Evolutionary conservation across 257 asterid species (phyloP).

Genomic region (Solanum habrochaites): DNA sequence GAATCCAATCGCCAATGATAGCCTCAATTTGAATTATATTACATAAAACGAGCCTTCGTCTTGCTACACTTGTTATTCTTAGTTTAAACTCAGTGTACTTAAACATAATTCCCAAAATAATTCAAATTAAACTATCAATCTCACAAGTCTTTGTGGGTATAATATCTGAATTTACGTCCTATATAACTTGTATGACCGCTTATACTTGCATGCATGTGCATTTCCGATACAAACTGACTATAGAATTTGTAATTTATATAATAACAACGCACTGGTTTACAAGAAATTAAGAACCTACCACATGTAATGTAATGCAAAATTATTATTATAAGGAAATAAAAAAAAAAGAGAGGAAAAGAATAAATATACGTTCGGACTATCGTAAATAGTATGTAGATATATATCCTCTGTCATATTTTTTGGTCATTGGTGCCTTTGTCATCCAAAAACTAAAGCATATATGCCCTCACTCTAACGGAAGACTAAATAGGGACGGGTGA

Average conservation of each 20-base stretch:
- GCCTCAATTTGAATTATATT: too few relatives aligned
- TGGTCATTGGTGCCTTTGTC: too few relatives aligned
- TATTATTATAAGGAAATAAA: not conserved
- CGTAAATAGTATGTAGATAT: too few relatives aligned
- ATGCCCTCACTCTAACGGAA: too few relatives aligned
- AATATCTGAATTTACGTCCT: not conserved
- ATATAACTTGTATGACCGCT: not conserved
- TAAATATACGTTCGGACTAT: rapidly evolving
- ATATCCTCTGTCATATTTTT: too few relatives aligned
- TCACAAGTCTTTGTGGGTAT: not conserved
- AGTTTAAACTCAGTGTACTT: not conserved
- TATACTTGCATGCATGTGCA: not conserved
- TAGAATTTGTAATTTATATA: not conserved
- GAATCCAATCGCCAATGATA: too few relatives aligned
- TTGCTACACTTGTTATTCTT: not conserved
- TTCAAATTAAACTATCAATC: not conserved
- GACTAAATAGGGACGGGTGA: too few relatives aligned
- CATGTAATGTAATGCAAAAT: not conserved
- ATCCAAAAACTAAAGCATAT: too few relatives aligned
- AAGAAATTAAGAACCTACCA: not conserved
- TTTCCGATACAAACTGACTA: not conserved
- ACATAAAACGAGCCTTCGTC: not conserved
- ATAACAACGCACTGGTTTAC: not conserved
- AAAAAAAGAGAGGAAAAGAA: too few relatives aligned
- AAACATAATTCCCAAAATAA: not conserved